Conservation (phyloP, 345 rosid genomes). For the Moricandia moricandioides region DNA sequence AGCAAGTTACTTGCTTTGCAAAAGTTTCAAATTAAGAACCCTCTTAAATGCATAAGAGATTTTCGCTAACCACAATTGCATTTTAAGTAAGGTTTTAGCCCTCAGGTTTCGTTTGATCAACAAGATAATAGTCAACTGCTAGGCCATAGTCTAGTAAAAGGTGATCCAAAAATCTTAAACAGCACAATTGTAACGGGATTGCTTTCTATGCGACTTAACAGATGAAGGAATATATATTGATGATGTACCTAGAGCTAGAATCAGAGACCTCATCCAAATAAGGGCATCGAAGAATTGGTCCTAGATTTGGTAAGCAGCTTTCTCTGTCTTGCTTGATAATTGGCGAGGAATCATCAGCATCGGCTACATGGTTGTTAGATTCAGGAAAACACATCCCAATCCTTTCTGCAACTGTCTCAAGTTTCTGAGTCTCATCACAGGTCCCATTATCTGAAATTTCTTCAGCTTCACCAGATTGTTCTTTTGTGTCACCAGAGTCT, state of each 20-base stretch:
- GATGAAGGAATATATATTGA: not conserved
- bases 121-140: not conserved
- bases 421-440: slow-evolving; percentile 38
- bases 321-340: slow-evolving; percentile 50
- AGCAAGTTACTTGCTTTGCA: slow-evolving; percentile 10
- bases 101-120: not conserved
- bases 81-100: not conserved
- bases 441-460: slow-evolving; percentile 36
- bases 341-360: slow-evolving; percentile 41
- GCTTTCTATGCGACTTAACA: not conserved
- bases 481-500: slow-evolving; percentile 32
- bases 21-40: not conserved
- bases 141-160: not conserved
- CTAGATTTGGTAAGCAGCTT: slow-evolving; percentile 54
- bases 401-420: slow-evolving; percentile 37
- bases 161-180: not conserved
- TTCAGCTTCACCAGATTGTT: slow-evolving; percentile 36
- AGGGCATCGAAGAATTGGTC: slow-evolving; percentile 56
- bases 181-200: not conserved
- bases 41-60: not conserved
- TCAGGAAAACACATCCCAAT: slow-evolving; percentile 38
- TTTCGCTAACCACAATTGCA: not conserved
- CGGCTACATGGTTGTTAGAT: slow-evolving; percentile 37
- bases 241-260: slow-evolving; percentile 67
- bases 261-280: slow-evolving; percentile 80